Percentiles rank a stretch among this genome's conserved stretches.
phyloP scores from a whole-genome alignment of 257 asterid genomes.

The Salvia hispanica region DNA sequence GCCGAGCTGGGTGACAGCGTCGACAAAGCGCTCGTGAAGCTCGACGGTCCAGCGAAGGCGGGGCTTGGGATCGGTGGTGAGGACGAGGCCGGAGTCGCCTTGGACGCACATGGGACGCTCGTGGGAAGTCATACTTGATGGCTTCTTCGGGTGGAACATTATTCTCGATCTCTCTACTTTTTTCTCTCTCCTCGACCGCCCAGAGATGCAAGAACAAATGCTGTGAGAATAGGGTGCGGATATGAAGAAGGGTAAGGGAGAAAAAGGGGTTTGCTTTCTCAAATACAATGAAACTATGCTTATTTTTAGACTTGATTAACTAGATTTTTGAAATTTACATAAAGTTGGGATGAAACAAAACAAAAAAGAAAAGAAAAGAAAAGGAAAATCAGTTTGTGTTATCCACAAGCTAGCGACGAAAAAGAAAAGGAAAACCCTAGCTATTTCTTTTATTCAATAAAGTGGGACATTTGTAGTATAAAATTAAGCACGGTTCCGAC shows the following conservation, averaged over 20 bases:
- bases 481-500: slow-evolving; percentile 9
- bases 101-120: slow-evolving; percentile 34
- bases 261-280: slow-evolving; percentile 32
- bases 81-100: slow-evolving; percentile 84
- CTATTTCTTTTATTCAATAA: slow-evolving; percentile 22
- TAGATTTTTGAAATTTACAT: neutral
- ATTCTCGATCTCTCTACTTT: slow-evolving; percentile 16
- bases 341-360: neutral
- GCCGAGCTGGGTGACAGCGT: slow-evolving; percentile 89
- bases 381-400: slow-evolving; percentile 29
- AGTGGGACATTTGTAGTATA: slow-evolving; percentile 24
- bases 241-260: slow-evolving; percentile 30
- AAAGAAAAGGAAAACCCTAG: neutral
- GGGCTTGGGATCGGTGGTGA: slow-evolving; percentile 92
- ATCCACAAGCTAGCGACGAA: slow-evolving; percentile 27
- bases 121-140: slow-evolving; percentile 43
- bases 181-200: slow-evolving; percentile 1
- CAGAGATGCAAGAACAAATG: slow-evolving; percentile 44
- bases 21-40: slow-evolving; percentile 91
- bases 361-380: neutral
- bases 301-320: slow-evolving; percentile 26
- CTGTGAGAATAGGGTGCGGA: slow-evolving; percentile 42
- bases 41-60: slow-evolving; percentile 95
- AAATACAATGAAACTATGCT: slow-evolving; percentile 17
- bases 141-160: slow-evolving; percentile 62